Evolutionary conservation across 345 rosid species (phyloP), one percentile per base, ranked within the genome.

Genomic region (Odontarrhena argentea): DNA sequence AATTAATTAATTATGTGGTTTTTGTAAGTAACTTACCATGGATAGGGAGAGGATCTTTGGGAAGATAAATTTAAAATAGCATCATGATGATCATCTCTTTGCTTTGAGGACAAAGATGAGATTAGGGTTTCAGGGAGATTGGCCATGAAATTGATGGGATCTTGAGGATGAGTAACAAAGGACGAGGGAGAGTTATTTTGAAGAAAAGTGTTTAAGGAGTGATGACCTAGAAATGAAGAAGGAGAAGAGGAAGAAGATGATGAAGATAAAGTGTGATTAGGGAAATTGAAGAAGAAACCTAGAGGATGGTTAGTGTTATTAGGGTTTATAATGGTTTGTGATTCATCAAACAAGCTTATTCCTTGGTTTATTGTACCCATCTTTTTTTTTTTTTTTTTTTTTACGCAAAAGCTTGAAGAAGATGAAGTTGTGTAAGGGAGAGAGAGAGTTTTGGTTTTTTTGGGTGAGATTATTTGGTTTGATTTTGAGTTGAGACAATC

Each of bases 1-100:
- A 22, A 13, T 36, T 15, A 12, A 8, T 9, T 25, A 22, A n/a
- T 32, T 41, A 18, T 44, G 22, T 41, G 2, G 37, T 45, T 4
- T 42, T 61, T 5, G 35, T 36, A 43, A 60, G 32, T 70, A 54
- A 9, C 63, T 75, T 81, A 89, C 96, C 96, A 87, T 65, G 80
- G 88, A 84, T 85, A 82, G 58, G 85, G 62, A 56, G 68, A 66
- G 28, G 96, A 77, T 77, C 86, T 82, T 71, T 85, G 86, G 63
- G 82, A 60, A 9, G 94, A 85, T 64, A 24, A 67, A 53, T 67
- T 13, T 12, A 45, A 49, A 53, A 57, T 50, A 14, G 15, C 28
- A 59, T 51, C 71, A 73, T 38, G 45, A 73, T 38, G 45, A 54
- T 56, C 68, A 41, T 77, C 73, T 38, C 73, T 83, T 15, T 78